Evolutionary conservation across 2,329 filamentous ascomycete species (phyloP).

Genomic region (Pseudogymnoascus sp.): DNA sequence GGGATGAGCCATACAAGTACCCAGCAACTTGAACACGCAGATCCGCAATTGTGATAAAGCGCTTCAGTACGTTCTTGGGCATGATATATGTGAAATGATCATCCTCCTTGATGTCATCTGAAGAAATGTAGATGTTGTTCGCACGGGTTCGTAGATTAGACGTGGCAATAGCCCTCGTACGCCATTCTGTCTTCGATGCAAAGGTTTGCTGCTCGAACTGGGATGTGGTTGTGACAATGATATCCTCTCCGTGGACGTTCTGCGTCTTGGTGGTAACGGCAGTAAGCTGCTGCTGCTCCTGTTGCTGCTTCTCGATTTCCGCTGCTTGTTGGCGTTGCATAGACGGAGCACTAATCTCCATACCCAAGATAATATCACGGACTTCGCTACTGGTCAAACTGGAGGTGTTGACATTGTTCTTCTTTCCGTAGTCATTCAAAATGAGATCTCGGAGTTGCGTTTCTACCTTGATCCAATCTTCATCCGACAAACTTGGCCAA

Average conservation of each 20-base stretch:
- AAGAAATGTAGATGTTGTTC: conserved; percentile 98
- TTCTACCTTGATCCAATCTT: conserved; percentile 99
- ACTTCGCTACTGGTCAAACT: conserved; percentile 96
- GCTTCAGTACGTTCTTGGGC: conserved; percentile 97
- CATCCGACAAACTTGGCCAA: conserved; percentile 88
- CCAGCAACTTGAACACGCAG: conserved; percentile 93
- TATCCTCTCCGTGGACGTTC: conserved; percentile 93
- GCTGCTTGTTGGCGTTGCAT: conserved; percentile 97
- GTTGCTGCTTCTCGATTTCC: conserved; percentile 97
- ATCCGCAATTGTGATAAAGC: conserved; percentile 96
- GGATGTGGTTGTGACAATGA: conserved; percentile 95
- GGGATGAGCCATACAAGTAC: conserved; percentile 88
- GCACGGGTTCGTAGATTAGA: conserved; percentile 88
- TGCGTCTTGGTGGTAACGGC: conserved; percentile 98
- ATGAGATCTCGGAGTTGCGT: conserved; percentile 92
- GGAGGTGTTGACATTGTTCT: conserved; percentile 99
- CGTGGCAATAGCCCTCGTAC: conserved; percentile 90
- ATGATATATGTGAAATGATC: conserved; percentile 83
- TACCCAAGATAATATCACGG: conserved; percentile 94
- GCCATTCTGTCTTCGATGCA: conserved; percentile 98
- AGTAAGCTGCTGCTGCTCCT: conserved; percentile 92
- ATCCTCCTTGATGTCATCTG: conserved; percentile 84
- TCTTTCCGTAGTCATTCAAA: conserved; percentile 97
- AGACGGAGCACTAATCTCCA: conserved; percentile 97
- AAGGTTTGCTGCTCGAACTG: conserved; percentile 98